These are phyloP conservation scores for Andrographis paniculata DNA, from an alignment of 305 asterid species.

Conservation along the genomic window DNA sequence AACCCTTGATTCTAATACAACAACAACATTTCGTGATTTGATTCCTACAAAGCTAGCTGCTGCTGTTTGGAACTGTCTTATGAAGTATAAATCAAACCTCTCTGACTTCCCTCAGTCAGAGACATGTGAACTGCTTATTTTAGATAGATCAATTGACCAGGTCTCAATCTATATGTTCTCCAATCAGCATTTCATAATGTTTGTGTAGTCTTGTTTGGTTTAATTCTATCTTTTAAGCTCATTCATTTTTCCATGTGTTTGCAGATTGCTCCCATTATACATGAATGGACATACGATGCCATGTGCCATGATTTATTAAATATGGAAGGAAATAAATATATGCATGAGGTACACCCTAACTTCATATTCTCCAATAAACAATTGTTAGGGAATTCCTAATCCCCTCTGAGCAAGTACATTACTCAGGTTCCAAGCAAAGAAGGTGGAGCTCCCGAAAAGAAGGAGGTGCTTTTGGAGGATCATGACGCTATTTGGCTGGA, in stretches of 20 bases:
- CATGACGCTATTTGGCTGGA: slow-evolving; percentile 80
- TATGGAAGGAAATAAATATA: slow-evolving; percentile 85
- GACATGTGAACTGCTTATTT: slow-evolving; percentile 70
- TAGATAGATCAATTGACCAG: slow-evolving; percentile 78
- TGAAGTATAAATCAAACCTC: slow-evolving; percentile 47
- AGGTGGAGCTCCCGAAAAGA: slow-evolving; percentile 54
- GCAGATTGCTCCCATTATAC: slow-evolving; percentile 95
- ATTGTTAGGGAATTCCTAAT: slow-evolving; percentile 11
- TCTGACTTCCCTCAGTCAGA: slow-evolving; percentile 57
- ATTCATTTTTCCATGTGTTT: slow-evolving; percentile 2
- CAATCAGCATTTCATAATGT: not conserved
- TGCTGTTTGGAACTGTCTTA: slow-evolving; percentile 56
- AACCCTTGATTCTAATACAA: slow-evolving; percentile 54
- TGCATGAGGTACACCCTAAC: slow-evolving; percentile 65
- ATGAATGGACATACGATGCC: slow-evolving; percentile 99
- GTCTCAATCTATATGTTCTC: slow-evolving; percentile 17
- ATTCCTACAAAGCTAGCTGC: slow-evolving; percentile 80
- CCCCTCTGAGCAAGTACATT: slow-evolving; percentile 18
- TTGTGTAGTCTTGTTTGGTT: not conserved
- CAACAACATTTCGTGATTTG: slow-evolving; percentile 65
- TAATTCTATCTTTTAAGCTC: too few relatives aligned
- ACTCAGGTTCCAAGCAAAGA: slow-evolving; percentile 78
- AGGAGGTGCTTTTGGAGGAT: slow-evolving; percentile 73
- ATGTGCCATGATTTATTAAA: slow-evolving; percentile 67
- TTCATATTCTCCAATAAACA: slow-evolving; percentile 4